A percentile compares a stretch with the other conserved stretches of the same genome.
Conservation (phyloP, 345 rosid species). For the Pseudoturritis turrita region DNA sequence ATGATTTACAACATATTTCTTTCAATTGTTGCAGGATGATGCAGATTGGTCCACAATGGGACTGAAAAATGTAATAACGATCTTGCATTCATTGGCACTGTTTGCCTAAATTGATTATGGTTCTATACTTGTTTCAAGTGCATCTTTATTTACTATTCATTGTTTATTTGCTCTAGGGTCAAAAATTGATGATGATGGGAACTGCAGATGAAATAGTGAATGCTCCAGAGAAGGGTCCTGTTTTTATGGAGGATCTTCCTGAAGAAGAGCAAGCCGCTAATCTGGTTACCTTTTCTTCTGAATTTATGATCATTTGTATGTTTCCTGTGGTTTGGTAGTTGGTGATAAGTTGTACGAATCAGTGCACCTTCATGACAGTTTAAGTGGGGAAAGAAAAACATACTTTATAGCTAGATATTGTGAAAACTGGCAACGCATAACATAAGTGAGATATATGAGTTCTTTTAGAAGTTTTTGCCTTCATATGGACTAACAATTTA, state of each 20-base stretch:
- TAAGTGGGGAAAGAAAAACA: not conserved
- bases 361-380: not conserved
- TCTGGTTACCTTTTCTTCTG: conserved; percentile 34
- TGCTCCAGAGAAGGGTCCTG: conserved; percentile 82
- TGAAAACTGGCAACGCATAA: not conserved
- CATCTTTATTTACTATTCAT: too few species aligned
- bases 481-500: not conserved
- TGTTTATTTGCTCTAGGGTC: conserved; percentile 45
- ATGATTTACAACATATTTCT: not conserved
- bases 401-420: not conserved
- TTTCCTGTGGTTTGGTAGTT: not conserved
- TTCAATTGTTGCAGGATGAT: conserved; percentile 58
- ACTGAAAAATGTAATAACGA: conserved; percentile 51
- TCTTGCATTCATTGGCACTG: not conserved
- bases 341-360: not conserved
- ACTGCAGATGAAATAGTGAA: conserved; percentile 82
- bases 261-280: conserved; percentile 71
- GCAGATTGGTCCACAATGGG: conserved; percentile 74
- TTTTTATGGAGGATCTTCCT: conserved; percentile 88
- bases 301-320: not conserved
- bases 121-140: not conserved
- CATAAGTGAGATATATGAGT: too few species aligned
- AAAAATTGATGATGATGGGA: conserved; percentile 93
- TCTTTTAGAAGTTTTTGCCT: not conserved
- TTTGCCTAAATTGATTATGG: not conserved